These are phyloP conservation scores for Metschnikowia orientalis DNA, from an alignment of 805 yeast genomes.

Conservation along the genomic window DNA sequence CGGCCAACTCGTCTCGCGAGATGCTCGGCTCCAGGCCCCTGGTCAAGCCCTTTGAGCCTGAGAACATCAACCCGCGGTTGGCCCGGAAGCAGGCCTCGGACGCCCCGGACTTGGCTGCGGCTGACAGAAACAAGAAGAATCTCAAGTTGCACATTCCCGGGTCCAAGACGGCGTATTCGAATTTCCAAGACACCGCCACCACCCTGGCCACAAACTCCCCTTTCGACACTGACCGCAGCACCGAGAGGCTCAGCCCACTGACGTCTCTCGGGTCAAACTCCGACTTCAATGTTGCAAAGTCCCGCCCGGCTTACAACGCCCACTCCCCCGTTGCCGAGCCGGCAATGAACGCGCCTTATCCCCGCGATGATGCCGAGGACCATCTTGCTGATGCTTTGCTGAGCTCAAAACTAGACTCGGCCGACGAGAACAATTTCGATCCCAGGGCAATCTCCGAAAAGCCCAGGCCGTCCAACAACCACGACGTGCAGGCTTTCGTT, in stretches of 20 bases:
- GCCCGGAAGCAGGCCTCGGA: background rate
- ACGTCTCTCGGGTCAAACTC: constrained; percentile 3
- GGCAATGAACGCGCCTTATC: too few relatives aligned
- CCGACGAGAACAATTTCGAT: constrained; percentile 19
- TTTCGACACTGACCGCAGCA: constrained; percentile 1
- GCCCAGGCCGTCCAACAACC: background rate
- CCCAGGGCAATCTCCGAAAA: constrained; percentile 10
- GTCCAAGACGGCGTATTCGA: constrained; percentile 5
- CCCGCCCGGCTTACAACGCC: too few relatives aligned
- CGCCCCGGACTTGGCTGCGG: background rate
- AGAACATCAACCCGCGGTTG: constrained; percentile 5
- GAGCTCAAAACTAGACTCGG: constrained; percentile 27
- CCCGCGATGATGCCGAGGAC: constrained; percentile 6
- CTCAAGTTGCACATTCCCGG: constrained; percentile 13
- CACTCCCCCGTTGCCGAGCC: too few relatives aligned
- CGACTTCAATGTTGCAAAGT: constrained; percentile 1
- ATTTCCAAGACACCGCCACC: constrained; percentile 4
- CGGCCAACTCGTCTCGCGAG: background rate
- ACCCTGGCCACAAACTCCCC: constrained; percentile 5
- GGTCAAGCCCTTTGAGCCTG: constrained; percentile 6
- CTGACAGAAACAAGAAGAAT: constrained; percentile 15
- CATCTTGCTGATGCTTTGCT: constrained; percentile 25
- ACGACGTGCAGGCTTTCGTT: constrained; percentile 3
- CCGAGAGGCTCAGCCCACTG: constrained; percentile 4
- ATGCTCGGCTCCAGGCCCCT: background rate